phyloP scores from a whole-genome alignment of 169 alveolate genomes.

The Plasmodium inui region DNA sequence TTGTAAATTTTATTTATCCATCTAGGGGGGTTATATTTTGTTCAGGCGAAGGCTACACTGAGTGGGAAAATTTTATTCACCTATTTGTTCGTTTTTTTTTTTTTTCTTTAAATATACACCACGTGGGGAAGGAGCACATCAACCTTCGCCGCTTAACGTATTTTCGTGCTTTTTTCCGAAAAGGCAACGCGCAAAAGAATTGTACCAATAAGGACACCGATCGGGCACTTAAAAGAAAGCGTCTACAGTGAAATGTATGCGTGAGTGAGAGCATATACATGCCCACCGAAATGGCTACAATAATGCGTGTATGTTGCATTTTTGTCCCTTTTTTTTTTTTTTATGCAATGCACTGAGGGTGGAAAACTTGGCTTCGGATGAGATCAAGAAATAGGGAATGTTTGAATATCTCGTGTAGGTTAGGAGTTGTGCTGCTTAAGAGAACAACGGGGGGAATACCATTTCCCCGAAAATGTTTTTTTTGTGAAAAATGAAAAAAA shows the following conservation, averaged over 20 bases:
- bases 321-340: not conserved
- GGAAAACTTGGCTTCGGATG: not conserved
- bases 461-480: not conserved
- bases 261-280: not conserved
- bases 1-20: not conserved
- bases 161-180: not conserved
- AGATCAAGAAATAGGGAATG: not conserved
- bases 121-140: not conserved
- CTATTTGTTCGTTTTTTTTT: not conserved
- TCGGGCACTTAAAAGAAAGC: not conserved
- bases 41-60: not conserved
- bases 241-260: not conserved
- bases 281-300: not conserved
- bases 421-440: not conserved
- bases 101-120: not conserved
- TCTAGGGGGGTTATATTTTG: not conserved
- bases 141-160: not conserved
- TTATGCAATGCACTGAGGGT: not conserved
- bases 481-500: not conserved
- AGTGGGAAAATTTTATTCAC: not conserved
- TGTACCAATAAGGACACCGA: not conserved
- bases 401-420: not conserved
- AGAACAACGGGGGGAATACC: not conserved
- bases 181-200: not conserved
- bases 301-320: not conserved